Evolutionary conservation across 306 rosid species (phyloP).

Genomic region (Castanospermum australe): DNA sequence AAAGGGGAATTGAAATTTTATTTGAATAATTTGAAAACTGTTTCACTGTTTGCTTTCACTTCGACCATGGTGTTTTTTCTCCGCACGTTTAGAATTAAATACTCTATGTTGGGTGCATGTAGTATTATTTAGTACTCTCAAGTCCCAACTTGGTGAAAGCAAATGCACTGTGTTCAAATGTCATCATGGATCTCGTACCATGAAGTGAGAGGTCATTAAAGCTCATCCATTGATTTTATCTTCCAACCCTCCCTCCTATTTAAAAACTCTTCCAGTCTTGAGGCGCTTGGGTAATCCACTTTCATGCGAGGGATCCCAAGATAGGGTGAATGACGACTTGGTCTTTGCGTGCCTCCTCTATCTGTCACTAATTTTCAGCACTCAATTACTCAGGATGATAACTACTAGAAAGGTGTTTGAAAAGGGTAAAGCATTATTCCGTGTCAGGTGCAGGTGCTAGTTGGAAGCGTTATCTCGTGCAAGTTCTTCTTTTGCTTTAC

Average conservation of each 20-base stretch:
- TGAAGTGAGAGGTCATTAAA: constrained; percentile 21
- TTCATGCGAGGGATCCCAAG: constrained; percentile 30
- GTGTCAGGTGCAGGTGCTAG: constrained; percentile 51
- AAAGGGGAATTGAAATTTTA: background rate
- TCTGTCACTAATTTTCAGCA: constrained; percentile 27
- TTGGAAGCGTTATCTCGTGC: constrained; percentile 39
- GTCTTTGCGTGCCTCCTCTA: constrained; percentile 31
- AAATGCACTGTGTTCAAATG: background rate
- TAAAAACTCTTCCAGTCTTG: background rate
- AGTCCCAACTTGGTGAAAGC: background rate
- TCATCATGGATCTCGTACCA: background rate
- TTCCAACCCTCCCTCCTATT: background rate
- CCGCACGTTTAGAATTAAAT: constrained; percentile 7
- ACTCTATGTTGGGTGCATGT: background rate
- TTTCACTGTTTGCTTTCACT: constrained; percentile 10
- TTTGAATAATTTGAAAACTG: background rate
- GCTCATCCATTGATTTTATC: constrained; percentile 2
- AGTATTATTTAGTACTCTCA: background rate
- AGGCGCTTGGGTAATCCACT: constrained; percentile 14
- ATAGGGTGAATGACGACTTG: constrained; percentile 28
- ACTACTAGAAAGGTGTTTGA: constrained; percentile 34
- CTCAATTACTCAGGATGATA: constrained; percentile 33
- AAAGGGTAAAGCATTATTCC: constrained; percentile 44
- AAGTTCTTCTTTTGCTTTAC: constrained; percentile 41
- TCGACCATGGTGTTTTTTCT: background rate